Conservation (phyloP, 108 stramenopile genomes). For the Cyclotella sp. region DNA sequence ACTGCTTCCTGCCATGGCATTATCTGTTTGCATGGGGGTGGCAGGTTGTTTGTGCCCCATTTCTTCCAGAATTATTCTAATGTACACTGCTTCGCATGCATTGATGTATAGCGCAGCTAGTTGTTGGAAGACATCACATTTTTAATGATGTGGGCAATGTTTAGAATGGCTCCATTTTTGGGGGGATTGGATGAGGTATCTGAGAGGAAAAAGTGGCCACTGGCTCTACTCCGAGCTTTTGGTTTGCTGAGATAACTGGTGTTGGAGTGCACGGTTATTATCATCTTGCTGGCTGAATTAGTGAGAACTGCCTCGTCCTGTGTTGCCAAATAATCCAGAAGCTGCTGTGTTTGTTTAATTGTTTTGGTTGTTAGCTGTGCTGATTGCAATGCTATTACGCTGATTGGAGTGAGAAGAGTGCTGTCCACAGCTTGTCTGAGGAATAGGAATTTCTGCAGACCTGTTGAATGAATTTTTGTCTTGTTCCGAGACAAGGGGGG, state of each 20-base stretch:
- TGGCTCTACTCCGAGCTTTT: constrained; percentile 28
- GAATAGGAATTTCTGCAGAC: constrained; percentile 44
- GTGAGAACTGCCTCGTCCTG: constrained; percentile 52
- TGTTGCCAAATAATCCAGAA: constrained; percentile 17
- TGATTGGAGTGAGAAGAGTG: too few relatives aligned
- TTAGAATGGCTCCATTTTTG: constrained; percentile 40
- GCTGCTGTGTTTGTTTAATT: not conserved
- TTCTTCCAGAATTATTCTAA: constrained; percentile 27
- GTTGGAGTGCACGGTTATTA: not conserved
- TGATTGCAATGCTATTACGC: not conserved
- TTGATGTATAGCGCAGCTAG: constrained; percentile 48
- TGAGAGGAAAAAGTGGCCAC: constrained; percentile 39
- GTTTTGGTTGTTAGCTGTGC: not conserved
- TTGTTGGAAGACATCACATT: constrained; percentile 38
- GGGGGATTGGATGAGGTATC: not conserved
- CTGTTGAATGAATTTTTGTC: constrained; percentile 19
- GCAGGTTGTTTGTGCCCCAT: constrained; percentile 26
- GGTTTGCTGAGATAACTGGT: not conserved
- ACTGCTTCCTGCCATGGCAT: constrained; percentile 52
- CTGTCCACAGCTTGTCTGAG: too few relatives aligned
- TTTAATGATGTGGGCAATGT: constrained; percentile 24
- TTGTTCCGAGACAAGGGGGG: not conserved
- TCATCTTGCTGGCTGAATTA: constrained; percentile 44
- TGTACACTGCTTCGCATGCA: constrained; percentile 30
- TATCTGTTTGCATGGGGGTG: constrained; percentile 44